Evolutionary conservation across 2,329 filamentous ascomycete genomes (phyloP).

Genomic region (Ascochyta koolunga): DNA sequence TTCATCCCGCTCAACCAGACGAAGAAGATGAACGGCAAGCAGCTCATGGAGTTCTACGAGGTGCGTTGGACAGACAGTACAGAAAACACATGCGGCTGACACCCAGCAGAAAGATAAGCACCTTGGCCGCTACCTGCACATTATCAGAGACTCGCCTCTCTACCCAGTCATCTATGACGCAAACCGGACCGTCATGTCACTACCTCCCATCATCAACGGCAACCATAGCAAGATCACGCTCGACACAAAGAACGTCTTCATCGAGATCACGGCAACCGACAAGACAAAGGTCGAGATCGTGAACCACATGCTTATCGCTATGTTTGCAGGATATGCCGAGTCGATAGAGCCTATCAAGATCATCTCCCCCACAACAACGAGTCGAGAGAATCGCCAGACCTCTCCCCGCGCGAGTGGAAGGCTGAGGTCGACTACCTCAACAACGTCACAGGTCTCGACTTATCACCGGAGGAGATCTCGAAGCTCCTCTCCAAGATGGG

Average conservation of each 20-base stretch:
- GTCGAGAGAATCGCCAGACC: conserved; percentile 79
- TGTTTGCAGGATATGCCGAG: conserved; percentile 96
- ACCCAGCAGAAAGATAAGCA: conserved; percentile 79
- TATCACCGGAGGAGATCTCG: conserved; percentile 77
- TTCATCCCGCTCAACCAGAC: conserved; percentile 92
- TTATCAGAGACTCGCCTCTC: conserved; percentile 89
- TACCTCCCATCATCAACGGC: conserved; percentile 97
- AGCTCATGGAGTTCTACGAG: conserved; percentile 93
- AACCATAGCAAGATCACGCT: conserved; percentile 95
- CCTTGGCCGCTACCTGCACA: conserved; percentile 86
- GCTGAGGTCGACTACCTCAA: conserved; percentile 95
- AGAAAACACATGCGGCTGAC: conserved; percentile 8
- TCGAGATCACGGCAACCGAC: conserved; percentile 96
- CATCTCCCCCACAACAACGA: conserved; percentile 87
- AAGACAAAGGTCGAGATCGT: conserved; percentile 96
- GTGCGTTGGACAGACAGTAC: conserved; percentile 42
- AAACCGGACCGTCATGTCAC: conserved; percentile 83
- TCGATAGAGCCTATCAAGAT: conserved; percentile 94
- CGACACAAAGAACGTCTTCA: conserved; percentile 90
- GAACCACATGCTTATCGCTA: conserved; percentile 91
- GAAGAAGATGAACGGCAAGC: conserved; percentile 82
- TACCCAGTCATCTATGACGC: conserved; percentile 97
- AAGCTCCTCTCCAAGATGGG: conserved; percentile 88
- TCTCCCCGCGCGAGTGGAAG: conserved; percentile 76
- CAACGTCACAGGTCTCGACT: conserved; percentile 81